phyloP scores from a whole-genome alignment of 1,284 basidiomycete genomes.

The Termitomyces sp. region DNA sequence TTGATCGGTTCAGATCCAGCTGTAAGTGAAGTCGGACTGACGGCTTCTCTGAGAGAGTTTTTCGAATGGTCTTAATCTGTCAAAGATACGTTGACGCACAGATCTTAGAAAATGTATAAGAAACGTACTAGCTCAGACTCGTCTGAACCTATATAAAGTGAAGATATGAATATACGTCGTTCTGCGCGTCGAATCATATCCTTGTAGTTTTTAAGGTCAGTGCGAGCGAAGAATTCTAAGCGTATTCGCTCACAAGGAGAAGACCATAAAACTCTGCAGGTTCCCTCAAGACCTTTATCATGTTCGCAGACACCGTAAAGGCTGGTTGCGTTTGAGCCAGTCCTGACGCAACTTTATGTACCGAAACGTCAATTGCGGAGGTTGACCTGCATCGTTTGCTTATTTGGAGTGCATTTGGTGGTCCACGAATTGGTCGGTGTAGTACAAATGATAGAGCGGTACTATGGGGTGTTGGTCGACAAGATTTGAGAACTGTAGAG shows the following conservation, averaged over 20 bases:
- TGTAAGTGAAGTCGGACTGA: constrained; percentile 70
- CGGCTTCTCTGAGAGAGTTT: constrained; percentile 56
- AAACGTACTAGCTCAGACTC: constrained; percentile 62
- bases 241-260: constrained; percentile 29
- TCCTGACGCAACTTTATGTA: no score
- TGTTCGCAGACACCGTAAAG: constrained; percentile 33
- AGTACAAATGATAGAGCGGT: background rate
- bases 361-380: no score
- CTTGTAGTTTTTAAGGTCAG: constrained; percentile 25
- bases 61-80: constrained; percentile 67
- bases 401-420: background rate
- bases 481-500: background rate
- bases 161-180: constrained; percentile 80
- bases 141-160: constrained; percentile 73
- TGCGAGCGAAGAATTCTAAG: background rate
- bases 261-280: constrained; percentile 38
- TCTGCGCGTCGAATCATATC: constrained; percentile 71
- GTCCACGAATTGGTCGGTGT: background rate
- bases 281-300: constrained; percentile 33
- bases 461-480: background rate
- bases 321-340: constrained; percentile 36
- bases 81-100: background rate
- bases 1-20: constrained; percentile 89
- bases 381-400: constrained; percentile 23
- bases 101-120: background rate